Conservation (phyloP, 371 early-diverging fungal genomes). For the Mucor plumbeus region DNA sequence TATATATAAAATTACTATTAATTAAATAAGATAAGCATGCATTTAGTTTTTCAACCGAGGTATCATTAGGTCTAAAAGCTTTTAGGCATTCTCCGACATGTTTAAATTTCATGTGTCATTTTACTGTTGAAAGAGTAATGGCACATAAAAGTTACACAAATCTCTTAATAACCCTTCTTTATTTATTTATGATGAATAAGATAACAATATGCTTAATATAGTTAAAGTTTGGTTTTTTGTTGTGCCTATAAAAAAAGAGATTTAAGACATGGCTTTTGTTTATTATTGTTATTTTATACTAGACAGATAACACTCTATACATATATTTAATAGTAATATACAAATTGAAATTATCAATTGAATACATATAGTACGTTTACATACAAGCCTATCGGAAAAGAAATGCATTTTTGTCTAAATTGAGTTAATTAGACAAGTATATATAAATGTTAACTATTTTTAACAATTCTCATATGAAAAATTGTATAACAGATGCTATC, state of each 20-base stretch:
- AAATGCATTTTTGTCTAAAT: neutral
- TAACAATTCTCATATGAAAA: conserved; percentile 1
- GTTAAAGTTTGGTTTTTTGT: neutral
- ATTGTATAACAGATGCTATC: neutral
- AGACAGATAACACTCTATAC: neutral
- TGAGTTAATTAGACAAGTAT: no score
- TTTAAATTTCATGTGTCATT: no score
- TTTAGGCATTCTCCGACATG: neutral
- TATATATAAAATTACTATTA: no score
- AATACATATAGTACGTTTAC: no score
- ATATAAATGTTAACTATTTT: neutral
- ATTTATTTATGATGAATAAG: conserved; percentile 10
- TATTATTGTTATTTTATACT: neutral
- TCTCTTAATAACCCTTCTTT: neutral
- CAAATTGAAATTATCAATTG: no score
- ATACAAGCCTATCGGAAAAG: no score
- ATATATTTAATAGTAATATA: no score
- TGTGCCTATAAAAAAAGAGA: neutral
- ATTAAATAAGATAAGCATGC: no score
- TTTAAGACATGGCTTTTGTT: neutral
- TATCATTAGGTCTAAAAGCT: neutral
- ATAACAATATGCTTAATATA: conserved; percentile 7
- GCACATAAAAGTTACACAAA: neutral
- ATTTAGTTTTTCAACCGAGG: no score
- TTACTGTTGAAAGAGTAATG: no score